Evolutionary conservation across 2,329 filamentous ascomycete genomes (phyloP).

Genomic region (Trichoderma koningii): DNA sequence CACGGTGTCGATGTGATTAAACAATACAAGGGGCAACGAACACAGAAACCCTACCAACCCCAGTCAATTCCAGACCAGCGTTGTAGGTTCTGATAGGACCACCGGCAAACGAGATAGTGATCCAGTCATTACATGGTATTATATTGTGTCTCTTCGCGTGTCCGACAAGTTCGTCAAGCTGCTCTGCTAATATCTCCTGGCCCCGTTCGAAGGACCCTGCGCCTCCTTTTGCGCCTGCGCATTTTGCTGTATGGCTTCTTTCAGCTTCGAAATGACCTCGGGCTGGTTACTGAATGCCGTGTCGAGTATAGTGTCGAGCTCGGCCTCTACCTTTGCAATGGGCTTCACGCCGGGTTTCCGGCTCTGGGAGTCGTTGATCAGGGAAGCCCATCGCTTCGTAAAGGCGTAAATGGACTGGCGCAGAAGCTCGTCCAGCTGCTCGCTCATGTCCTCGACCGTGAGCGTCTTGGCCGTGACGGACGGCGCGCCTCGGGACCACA

Average conservation of each 20-base stretch:
- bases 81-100: background rate
- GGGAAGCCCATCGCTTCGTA: conserved; percentile 59
- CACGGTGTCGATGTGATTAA: no score
- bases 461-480: conserved; percentile 45
- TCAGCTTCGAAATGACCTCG: conserved; percentile 60
- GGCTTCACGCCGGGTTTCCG: conserved; percentile 53
- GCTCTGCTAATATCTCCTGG: conserved; percentile 35
- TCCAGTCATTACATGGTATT: background rate
- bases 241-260: conserved; percentile 62
- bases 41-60: no score
- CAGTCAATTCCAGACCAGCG: background rate
- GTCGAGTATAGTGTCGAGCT: conserved; percentile 59
- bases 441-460: conserved; percentile 61
- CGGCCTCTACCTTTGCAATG: conserved; percentile 55
- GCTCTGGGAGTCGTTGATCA: conserved; percentile 53
- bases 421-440: conserved; percentile 64
- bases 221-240: conserved; percentile 54
- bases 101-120: background rate
- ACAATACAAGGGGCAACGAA: no score
- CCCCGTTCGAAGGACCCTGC: conserved; percentile 41
- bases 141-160: background rate
- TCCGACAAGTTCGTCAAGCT: background rate
- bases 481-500: conserved; percentile 48
- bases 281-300: conserved; percentile 61
- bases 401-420: conserved; percentile 65